These are phyloP conservation scores for Papiliotrema laurentii DNA, from an alignment of 1,284 basidiomycete genomes.

Conservation along the genomic window DNA sequence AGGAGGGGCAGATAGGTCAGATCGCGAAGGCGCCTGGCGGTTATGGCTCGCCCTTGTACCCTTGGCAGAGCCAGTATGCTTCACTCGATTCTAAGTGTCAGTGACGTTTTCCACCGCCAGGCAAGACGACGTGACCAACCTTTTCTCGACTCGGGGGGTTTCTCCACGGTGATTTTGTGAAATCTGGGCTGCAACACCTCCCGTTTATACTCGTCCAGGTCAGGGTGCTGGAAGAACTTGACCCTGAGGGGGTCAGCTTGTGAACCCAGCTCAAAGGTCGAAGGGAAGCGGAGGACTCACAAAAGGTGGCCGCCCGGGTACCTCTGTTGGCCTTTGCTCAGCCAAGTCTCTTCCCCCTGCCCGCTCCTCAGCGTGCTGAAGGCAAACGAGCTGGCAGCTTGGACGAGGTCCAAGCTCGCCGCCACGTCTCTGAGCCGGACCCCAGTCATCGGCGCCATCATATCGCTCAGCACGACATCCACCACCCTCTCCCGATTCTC, in stretches of 20 bases:
- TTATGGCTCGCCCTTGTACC: constrained; percentile 33
- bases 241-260: constrained; percentile 21
- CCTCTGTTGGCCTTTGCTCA: constrained; percentile 10
- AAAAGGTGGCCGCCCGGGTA: constrained; percentile 40
- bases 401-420: constrained; percentile 41
- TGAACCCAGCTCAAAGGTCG: not conserved
- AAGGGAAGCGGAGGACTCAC: constrained; percentile 22
- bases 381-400: constrained; percentile 43
- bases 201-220: constrained; percentile 39
- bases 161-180: constrained; percentile 37
- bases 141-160: constrained; percentile 41
- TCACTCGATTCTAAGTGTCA: constrained; percentile 39
- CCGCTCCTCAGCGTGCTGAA: constrained; percentile 19
- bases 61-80: constrained; percentile 47
- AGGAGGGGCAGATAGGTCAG: too few species aligned
- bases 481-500: constrained; percentile 17
- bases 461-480: constrained; percentile 48
- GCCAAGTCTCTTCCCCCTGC: constrained; percentile 6
- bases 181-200: constrained; percentile 37
- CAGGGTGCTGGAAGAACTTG: constrained; percentile 47
- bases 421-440: constrained; percentile 39
- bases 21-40: not conserved
- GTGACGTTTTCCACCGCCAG: not conserved
- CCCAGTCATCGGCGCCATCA: constrained; percentile 50
- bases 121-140: constrained; percentile 19